phyloP scores from a whole-genome alignment of 2,329 filamentous ascomycete genomes.

The Talaromyces sp. region DNA sequence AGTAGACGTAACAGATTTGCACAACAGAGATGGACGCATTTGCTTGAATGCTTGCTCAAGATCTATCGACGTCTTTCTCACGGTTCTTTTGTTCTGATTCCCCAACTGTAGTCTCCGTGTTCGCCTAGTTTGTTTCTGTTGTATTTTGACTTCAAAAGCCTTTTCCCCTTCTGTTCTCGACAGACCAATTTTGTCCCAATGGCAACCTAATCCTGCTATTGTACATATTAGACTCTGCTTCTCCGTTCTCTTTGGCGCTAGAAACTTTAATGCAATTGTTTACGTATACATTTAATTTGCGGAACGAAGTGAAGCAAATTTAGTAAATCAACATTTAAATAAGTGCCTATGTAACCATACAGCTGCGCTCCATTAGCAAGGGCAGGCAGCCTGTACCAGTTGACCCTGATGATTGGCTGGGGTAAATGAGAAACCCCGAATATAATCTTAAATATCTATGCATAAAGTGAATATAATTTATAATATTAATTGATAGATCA shows the following conservation, averaged over 20 bases:
- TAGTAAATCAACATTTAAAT: too few species aligned
- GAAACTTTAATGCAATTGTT: not conserved
- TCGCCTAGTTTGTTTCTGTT: slow-evolving; percentile 10
- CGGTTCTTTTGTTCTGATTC: slow-evolving; percentile 4
- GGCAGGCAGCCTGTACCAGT: too few species aligned
- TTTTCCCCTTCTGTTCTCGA: not conserved
- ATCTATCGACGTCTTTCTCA: not conserved
- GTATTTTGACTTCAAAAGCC: slow-evolving; percentile 1
- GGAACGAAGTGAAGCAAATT: too few species aligned
- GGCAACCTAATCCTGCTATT: slow-evolving; percentile 23
- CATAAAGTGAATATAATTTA: too few species aligned
- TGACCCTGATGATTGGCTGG: too few species aligned
- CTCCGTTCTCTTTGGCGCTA: slow-evolving; percentile 15
- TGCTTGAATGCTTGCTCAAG: not conserved
- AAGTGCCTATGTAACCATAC: too few species aligned
- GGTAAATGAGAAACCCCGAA: too few species aligned
- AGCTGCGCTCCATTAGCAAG: too few species aligned
- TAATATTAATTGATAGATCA: too few species aligned
- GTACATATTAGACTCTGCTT: slow-evolving; percentile 27
- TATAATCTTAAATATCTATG: too few species aligned
- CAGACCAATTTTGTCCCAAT: slow-evolving; percentile 13
- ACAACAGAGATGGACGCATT: slow-evolving; percentile 5
- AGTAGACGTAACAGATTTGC: slow-evolving; percentile 7
- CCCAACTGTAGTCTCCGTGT: slow-evolving; percentile 10
- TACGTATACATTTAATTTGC: not conserved